These are phyloP conservation scores for Cercospora sp. DNA, from an alignment of 2,329 filamentous ascomycete genomes.

Conservation along the genomic window DNA sequence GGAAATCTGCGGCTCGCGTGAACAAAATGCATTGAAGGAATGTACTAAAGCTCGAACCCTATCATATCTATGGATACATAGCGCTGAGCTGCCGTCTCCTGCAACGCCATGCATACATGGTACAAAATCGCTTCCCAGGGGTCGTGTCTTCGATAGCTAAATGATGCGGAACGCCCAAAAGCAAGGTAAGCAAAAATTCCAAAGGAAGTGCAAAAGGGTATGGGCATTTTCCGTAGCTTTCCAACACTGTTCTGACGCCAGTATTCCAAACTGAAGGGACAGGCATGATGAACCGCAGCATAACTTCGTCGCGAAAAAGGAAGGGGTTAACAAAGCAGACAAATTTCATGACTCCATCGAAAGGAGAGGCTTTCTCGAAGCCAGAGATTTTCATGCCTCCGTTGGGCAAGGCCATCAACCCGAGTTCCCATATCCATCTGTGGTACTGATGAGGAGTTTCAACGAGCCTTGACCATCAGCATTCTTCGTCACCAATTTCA, in stretches of 20 bases:
- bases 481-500: background rate
- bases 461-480: background rate
- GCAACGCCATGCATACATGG: background rate
- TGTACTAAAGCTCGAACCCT: background rate
- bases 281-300: no score
- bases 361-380: no score
- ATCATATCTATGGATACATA: background rate
- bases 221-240: background rate
- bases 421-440: background rate
- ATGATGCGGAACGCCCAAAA: no score
- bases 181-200: background rate
- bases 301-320: no score
- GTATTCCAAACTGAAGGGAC: background rate
- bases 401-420: no score
- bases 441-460: background rate
- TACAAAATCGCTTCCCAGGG: background rate
- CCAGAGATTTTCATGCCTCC: no score
- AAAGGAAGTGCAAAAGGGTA: background rate
- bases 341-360: no score
- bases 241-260: background rate
- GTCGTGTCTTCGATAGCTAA: background rate
- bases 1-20: background rate
- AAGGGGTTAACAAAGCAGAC: no score
- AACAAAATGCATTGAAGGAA: background rate
- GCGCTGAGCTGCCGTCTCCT: background rate